A percentile compares a stretch with the other conserved stretches of the same genome.
Conservation (phyloP, 805 yeast genomes). For the Candida tibetensis region DNA sequence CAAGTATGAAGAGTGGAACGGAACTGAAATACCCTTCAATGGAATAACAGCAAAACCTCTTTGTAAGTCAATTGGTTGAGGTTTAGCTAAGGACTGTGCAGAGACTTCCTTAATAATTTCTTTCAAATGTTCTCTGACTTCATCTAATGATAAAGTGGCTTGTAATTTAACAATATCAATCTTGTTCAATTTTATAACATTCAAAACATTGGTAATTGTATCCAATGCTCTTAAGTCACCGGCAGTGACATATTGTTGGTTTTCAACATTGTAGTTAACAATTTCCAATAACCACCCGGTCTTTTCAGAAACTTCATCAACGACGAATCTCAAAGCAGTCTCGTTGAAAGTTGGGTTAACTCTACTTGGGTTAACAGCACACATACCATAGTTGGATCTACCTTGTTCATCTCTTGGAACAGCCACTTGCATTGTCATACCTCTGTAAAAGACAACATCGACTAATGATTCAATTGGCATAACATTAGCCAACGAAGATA, state of each 20-base stretch:
- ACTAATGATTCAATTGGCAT: constrained; percentile 98
- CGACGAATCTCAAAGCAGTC: constrained; percentile 91
- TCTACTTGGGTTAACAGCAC: constrained; percentile 97
- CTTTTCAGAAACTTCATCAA: constrained; percentile 76
- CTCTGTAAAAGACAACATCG: constrained; percentile 98
- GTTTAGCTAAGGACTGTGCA: constrained; percentile 76
- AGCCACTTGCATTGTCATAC: constrained; percentile 99
- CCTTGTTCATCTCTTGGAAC: constrained; percentile 96
- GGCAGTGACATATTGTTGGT: constrained; percentile 97
- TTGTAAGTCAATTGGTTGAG: constrained; percentile 95
- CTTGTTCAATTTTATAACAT: constrained; percentile 90
- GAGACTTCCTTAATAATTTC: constrained; percentile 88
- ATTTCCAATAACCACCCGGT: constrained; percentile 95
- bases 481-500: constrained; percentile 95
- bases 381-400: constrained; percentile 98
- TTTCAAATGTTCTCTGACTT: constrained; percentile 81
- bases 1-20: constrained; percentile 98
- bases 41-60: constrained; percentile 99
- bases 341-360: constrained; percentile 85
- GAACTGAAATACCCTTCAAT: constrained; percentile 97
- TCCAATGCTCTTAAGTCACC: constrained; percentile 97
- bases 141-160: constrained; percentile 76
- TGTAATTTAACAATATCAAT: constrained; percentile 87
- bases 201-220: constrained; percentile 87
- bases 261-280: constrained; percentile 97